Conservation (phyloP, 1,139 yeast genomes). For the Spathaspora jeffriesii region DNA sequence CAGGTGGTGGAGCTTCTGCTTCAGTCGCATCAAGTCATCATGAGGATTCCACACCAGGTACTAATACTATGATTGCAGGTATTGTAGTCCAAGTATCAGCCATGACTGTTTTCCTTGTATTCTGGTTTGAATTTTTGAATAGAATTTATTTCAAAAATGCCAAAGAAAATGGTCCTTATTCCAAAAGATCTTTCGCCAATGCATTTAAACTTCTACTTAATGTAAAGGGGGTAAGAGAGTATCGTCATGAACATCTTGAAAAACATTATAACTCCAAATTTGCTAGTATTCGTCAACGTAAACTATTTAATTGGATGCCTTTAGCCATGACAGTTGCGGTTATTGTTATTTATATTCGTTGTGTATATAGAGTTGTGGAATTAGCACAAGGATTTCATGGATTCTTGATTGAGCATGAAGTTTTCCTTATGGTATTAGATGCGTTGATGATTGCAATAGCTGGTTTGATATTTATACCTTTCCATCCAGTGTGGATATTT, state of each 20-base stretch:
- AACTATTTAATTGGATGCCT: slow-evolving; percentile 49
- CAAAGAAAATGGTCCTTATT: slow-evolving; percentile 19
- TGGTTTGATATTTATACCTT: slow-evolving; percentile 47
- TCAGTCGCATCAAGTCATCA: slow-evolving; percentile 49
- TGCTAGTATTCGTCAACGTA: slow-evolving; percentile 37
- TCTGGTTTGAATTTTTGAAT: slow-evolving; percentile 57
- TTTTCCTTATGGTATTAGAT: slow-evolving; percentile 74
- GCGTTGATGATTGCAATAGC: slow-evolving; percentile 63
- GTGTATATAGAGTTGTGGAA: slow-evolving; percentile 81
- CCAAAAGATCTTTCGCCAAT: slow-evolving; percentile 26
- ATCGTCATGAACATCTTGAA: slow-evolving; percentile 27
- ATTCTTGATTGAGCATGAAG: slow-evolving; percentile 66
- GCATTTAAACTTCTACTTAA: slow-evolving; percentile 32
- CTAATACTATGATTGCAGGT: slow-evolving; percentile 82
- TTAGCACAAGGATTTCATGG: slow-evolving; percentile 80
- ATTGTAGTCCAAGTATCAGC: slow-evolving; percentile 76
- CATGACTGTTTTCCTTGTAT: slow-evolving; percentile 61
- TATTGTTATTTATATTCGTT: slow-evolving; percentile 64
- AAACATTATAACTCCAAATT: slow-evolving; percentile 39
- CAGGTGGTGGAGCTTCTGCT: slow-evolving; percentile 80
- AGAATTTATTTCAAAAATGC: slow-evolving; percentile 40
- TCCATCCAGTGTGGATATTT: slow-evolving; percentile 65
- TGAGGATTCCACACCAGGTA: slow-evolving; percentile 51
- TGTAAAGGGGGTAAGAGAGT: slow-evolving; percentile 21
- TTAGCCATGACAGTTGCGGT: slow-evolving; percentile 54